Base-by-base conservation (phyloP, 352 stramenopile genomes). In the Pythium apleroticum region DNA sequence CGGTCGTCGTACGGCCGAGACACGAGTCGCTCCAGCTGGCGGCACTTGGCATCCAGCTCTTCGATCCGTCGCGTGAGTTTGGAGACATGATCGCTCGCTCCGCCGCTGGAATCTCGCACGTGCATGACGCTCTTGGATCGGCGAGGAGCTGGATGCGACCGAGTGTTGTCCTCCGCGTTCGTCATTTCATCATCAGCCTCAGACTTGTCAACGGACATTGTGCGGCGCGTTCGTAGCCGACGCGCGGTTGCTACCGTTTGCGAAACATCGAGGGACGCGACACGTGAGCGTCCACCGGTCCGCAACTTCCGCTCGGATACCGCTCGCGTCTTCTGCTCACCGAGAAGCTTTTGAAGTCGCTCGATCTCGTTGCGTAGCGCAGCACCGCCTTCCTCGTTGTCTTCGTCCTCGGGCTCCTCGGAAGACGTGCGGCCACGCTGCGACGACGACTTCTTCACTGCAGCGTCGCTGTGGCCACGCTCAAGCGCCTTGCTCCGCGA, bases 21-120 rank as follows among this genome's bases (percentile, higher is more conserved):
- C 33, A 94, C 80, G 33, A 92, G 71, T 48, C 86, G 78, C 69
- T 94, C 85, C 46, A 94, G 65, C 28, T 88, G 88, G 33, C 87
- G 86, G 69, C 85, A 94, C 62, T 94, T 94, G 0, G 77, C 76
- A 46, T 94, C 83, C 57, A 94, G 62, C 46, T 92, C 83, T 68
- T 94, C 83, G 31, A 94, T 91, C 46, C 84, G 81, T 11, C 75
- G 74, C 2, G 76, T 84, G 14, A 93, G 62, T 60, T 78, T 75
- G 11, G 80, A 82, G 19, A 93, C 81, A 31, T 89, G 72, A 28
- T 91, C 84, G n/a, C 43, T 22, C 7, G 43, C 20, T 15, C 17
- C 43, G 43, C n/a, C 43, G 17, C n/a, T 50, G 24, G 78, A 41
- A 49, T 86, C 76, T 4, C 76, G 73, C 2, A 69, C 69, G 22